Base-by-base conservation (phyloP, 2,329 filamentous ascomycete species). In the Colletotrichum musicola region DNA sequence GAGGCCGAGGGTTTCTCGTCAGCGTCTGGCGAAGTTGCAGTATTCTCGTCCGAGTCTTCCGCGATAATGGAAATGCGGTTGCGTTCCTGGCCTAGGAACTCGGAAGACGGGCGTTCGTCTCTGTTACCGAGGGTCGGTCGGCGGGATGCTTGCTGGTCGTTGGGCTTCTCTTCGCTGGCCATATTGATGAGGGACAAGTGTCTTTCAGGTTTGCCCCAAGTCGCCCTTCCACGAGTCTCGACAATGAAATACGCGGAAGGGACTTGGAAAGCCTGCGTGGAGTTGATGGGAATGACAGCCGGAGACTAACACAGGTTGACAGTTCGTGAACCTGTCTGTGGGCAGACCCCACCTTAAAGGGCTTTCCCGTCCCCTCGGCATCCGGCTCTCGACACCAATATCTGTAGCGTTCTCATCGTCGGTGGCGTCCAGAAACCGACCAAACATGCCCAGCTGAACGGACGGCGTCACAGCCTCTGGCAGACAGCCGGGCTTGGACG, bases 61-160 rank as follows among this genome's bases (percentile, higher is more conserved):
- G 38, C 56, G 18, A 56, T 16, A 6, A 69, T 56, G 20, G 50
- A 68, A 35, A 65, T 57, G 6, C 62, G 66, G 7, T n/a, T 20
- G 10, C 50, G 35, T 25, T 69, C 66, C 25, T 50, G 55, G 12
- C 66, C 66, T 25, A 69, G 50, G 10, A 61, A 51, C 13, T 66
- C 66, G 12, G 66, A 61, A 12, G 62, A 69, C 6, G 66, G 55
- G 6, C 59, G 35, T n/a, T 62, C 59, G 14, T 54, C 50, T 18
- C 62, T 44, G 25, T 30, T 46, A 0, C 18, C 66, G 16, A 61
- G 18, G 5, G 62, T 55, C 0, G 25, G 50, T 6, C 62, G 59
- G 22, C 16, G 49, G n/a, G 10, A 18, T 18, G 7, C 9, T 49
- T 49, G 10, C 18, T 6, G 18, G 4, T 49, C 46, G 12, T n/a